These are phyloP conservation scores for Codiaeum variegatum DNA, from an alignment of 441 rosid genomes.

Conservation along the genomic window DNA sequence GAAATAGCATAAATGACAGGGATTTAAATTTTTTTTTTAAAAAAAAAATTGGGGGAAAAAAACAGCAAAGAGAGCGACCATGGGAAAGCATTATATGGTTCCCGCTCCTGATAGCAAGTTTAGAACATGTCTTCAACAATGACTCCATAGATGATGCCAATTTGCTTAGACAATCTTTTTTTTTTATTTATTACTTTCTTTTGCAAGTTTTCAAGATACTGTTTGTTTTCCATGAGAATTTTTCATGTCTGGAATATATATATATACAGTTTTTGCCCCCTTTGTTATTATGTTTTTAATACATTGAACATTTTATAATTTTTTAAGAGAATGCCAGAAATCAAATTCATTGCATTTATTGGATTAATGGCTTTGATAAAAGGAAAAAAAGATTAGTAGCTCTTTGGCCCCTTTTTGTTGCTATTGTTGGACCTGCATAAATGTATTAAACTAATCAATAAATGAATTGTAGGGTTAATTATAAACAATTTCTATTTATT, in stretches of 20 bases:
- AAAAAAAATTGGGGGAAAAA: no score
- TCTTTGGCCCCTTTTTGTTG: no score
- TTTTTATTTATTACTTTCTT: background rate
- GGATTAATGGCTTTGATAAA: no score
- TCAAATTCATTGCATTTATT: no score
- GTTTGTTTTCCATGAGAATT: background rate
- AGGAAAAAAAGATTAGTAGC: no score
- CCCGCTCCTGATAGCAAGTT: conserved; percentile 10
- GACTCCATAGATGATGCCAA: background rate
- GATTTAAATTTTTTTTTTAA: no score
- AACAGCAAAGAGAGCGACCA: background rate
- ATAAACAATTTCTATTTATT: no score
- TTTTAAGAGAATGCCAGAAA: no score
- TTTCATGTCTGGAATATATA: background rate
- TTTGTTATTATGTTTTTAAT: background rate
- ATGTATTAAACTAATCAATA: no score
- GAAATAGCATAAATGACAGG: no score
- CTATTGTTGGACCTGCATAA: no score
- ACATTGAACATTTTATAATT: background rate
- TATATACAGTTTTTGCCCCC: background rate
- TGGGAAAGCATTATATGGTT: conserved; percentile 20
- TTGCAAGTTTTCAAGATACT: background rate
- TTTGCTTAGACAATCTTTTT: background rate
- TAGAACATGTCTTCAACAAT: background rate
- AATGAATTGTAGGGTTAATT: no score